A percentile compares a stretch with the other conserved stretches of the same genome.
Conservation (phyloP, 257 asterid species). For the Solanum boliviense region DNA sequence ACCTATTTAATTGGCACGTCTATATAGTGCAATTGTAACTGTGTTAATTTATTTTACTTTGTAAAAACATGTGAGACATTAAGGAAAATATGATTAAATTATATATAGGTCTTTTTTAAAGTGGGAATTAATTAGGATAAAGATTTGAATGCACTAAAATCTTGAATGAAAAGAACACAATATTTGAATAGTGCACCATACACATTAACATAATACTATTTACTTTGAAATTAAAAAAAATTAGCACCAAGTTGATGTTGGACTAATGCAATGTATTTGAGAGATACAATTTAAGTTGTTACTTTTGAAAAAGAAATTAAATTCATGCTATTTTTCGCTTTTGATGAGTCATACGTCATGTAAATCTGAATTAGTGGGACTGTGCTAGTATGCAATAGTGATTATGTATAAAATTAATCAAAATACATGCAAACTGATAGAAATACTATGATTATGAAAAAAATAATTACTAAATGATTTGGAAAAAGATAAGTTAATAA, state of each 20-base stretch:
- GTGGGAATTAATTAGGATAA: neutral
- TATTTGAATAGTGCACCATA: neutral
- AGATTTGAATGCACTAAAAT: neutral
- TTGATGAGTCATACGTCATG: neutral
- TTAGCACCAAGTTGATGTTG: neutral
- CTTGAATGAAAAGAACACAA: neutral
- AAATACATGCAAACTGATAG: neutral
- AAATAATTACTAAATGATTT: neutral
- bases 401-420: neutral
- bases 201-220: neutral
- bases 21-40: neutral
- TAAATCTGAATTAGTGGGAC: neutral
- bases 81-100: neutral
- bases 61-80: neutral
- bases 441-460: neutral
- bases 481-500: neutral
- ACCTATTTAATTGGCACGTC: neutral
- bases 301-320: neutral
- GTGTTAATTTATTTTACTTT: neutral
- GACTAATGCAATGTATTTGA: neutral
- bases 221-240: neutral
- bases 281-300: too few relatives aligned
- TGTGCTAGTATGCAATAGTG: neutral
- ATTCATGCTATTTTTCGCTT: neutral
- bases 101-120: neutral